Base-by-base conservation (phyloP, 2,329 filamentous ascomycete species). In the Helicocarpus griseus region DNA sequence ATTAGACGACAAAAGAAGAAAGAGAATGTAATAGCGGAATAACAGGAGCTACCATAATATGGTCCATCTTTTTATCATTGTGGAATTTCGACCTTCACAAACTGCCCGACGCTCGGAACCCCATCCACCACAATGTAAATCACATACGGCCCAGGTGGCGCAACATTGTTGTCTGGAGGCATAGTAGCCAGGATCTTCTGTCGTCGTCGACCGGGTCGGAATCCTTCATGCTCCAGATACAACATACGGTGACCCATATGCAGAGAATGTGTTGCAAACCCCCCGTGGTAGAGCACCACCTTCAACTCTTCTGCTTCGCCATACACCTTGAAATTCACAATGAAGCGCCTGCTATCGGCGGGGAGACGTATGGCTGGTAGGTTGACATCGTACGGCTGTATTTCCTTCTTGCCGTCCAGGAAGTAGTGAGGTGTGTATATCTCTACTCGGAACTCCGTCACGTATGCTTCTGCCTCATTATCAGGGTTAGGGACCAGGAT, bases 241-340 rank as follows among this genome's bases (percentile, higher is more conserved):
- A 77, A 52, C 74, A 81, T 77, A 9, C 78, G 73, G 56, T 81
- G 78, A 40, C 78, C 77, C 80, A 82, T 82, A 60, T 82, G 79
- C 19, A 82, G 60, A 1, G 72, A 75, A 63, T 83, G 80, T 33
- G 80, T 82, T 39, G 81, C 76, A 57, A 79, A 82, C 5, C 80
- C 80, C 40, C 77, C 77, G 58, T 81, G 74, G 63, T 81, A 80
- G 19, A 82, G 69, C 2, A 69, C 66, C 17, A 81, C 69, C 59
- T 77, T 75, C 49, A 76, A 66, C 2, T 59, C 62, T 56, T 73
- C 67, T 2, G 73, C 69, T 40, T 64, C 67, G 36, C 66, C 56
- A 17, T 72, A 71, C 13, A 67, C 67, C 11, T 60, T 73, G 62
- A 81, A 80, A 5, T 61, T 65, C 56, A 81, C 65, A 6, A 61